Evolutionary conservation across 2,329 filamentous ascomycete species (phyloP).

Genomic region (Lasiodiplodia theobromae): DNA sequence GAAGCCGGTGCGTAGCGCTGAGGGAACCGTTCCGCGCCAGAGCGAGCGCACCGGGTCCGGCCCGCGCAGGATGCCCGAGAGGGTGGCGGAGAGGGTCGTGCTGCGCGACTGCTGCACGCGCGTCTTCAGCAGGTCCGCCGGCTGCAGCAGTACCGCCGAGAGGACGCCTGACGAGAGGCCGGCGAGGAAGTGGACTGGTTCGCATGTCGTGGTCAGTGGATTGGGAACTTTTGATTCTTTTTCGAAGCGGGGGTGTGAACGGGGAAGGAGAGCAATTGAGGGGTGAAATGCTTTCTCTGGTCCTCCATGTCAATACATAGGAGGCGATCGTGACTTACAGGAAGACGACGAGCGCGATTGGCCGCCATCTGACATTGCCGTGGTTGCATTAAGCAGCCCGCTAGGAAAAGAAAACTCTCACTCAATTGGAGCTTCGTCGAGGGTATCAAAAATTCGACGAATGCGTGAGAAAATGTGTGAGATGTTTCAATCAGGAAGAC

Average conservation of each 20-base stretch:
- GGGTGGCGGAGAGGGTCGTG: slow-evolving; percentile 69
- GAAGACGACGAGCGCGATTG: slow-evolving; percentile 58
- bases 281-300: not conserved
- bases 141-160: slow-evolving; percentile 90
- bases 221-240: not conserved
- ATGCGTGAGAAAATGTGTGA: not conserved
- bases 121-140: slow-evolving; percentile 95
- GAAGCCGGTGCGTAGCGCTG: slow-evolving; percentile 89
- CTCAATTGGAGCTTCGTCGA: not conserved
- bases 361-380: slow-evolving; percentile 61
- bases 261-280: not conserved
- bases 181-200: slow-evolving; percentile 77
- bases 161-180: slow-evolving; percentile 87
- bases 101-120: slow-evolving; percentile 87
- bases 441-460: not conserved
- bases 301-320: not conserved
- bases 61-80: slow-evolving; percentile 73
- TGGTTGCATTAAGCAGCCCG: slow-evolving; percentile 35
- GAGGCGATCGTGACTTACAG: slow-evolving; percentile 47
- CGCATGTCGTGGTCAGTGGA: not conserved
- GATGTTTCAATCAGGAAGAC: slow-evolving; percentile 6
- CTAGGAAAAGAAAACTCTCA: not conserved
- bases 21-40: slow-evolving; percentile 93
- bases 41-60: slow-evolving; percentile 74
- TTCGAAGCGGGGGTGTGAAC: not conserved